These are phyloP conservation scores for Fusarium beomiforme DNA, from an alignment of 2,329 filamentous ascomycete genomes.

Conservation along the genomic window DNA sequence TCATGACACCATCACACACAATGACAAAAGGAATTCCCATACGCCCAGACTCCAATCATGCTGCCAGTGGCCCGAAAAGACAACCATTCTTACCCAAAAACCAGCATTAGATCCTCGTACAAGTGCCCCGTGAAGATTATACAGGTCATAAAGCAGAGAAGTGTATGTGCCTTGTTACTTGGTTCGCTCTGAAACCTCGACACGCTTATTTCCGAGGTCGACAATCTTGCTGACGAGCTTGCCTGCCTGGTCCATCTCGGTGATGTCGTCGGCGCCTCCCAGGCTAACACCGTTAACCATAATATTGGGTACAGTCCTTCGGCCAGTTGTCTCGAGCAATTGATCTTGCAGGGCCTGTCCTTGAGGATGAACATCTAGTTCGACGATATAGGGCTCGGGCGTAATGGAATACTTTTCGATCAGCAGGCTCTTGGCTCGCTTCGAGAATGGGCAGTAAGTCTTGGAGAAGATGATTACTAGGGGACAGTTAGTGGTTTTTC, in stretches of 20 bases:
- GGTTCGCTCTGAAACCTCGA: constrained; percentile 59
- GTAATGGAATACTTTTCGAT: constrained; percentile 85
- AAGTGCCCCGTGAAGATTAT: constrained; percentile 12
- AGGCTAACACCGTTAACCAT: constrained; percentile 89
- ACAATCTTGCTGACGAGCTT: constrained; percentile 77
- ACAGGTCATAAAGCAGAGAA: constrained; percentile 16
- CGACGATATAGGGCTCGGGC: constrained; percentile 86
- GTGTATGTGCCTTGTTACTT: background rate
- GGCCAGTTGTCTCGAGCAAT: constrained; percentile 77
- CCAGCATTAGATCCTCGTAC: constrained; percentile 14
- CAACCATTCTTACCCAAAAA: constrained; percentile 22
- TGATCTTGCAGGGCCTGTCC: constrained; percentile 77
- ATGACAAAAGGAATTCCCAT: constrained; percentile 20
- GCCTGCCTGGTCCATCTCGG: constrained; percentile 73
- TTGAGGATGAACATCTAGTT: constrained; percentile 84
- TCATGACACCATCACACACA: constrained; percentile 1
- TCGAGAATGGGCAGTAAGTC: constrained; percentile 88
- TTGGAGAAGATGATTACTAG: constrained; percentile 96
- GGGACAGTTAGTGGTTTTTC: constrained; percentile 12
- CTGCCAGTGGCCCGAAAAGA: constrained; percentile 10
- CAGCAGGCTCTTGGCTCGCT: constrained; percentile 84
- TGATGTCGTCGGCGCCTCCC: constrained; percentile 88
- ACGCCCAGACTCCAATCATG: constrained; percentile 34
- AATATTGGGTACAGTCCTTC: constrained; percentile 90
- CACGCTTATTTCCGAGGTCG: constrained; percentile 75